A percentile compares a stretch with the other conserved stretches of the same genome.
Evolutionary conservation across 306 rosid genomes (phyloP).

Genomic region (Vicia villosa): DNA sequence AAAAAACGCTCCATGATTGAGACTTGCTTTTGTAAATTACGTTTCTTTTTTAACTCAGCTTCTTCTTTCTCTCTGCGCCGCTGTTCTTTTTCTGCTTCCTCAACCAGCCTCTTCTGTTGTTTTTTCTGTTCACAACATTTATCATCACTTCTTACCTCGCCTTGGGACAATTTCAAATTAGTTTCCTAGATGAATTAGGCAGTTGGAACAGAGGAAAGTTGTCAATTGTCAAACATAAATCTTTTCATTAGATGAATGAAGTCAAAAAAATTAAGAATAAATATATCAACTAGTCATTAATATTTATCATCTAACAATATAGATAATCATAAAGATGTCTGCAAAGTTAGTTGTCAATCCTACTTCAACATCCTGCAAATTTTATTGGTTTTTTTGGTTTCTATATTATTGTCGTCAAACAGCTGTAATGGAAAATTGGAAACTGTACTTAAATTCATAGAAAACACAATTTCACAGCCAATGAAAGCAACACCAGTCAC

Average conservation of each 20-base stretch:
- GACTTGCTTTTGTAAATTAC: conserved; percentile 70
- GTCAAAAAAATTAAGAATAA: background rate
- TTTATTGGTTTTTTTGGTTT: background rate
- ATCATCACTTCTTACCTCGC: conserved; percentile 58
- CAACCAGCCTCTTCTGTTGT: conserved; percentile 70
- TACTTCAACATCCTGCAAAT: conserved; percentile 17
- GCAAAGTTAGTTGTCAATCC: conserved; percentile 13
- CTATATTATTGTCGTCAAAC: background rate
- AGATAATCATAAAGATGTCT: background rate
- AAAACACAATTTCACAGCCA: conserved; percentile 6
- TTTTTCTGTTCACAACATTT: conserved; percentile 57
- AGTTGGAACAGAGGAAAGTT: background rate
- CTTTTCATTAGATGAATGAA: conserved; percentile 1
- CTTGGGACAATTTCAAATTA: conserved; percentile 50
- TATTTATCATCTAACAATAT: background rate
- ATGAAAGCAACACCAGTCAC: conserved; percentile 4
- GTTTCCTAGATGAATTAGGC: conserved; percentile 56
- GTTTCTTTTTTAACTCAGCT: conserved; percentile 68
- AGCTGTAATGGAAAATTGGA: conserved; percentile 5
- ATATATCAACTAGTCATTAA: conserved; percentile 8
- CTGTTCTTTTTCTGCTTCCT: conserved; percentile 73
- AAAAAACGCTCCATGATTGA: conserved; percentile 92
- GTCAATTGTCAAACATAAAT: conserved; percentile 17
- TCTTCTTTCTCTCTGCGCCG: conserved; percentile 78
- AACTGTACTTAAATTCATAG: background rate